Percentiles rank a stretch among this genome's conserved stretches.
These are phyloP conservation scores for Nicotiana attenuata DNA, from an alignment of 257 asterid species.

Conservation along the genomic window DNA sequence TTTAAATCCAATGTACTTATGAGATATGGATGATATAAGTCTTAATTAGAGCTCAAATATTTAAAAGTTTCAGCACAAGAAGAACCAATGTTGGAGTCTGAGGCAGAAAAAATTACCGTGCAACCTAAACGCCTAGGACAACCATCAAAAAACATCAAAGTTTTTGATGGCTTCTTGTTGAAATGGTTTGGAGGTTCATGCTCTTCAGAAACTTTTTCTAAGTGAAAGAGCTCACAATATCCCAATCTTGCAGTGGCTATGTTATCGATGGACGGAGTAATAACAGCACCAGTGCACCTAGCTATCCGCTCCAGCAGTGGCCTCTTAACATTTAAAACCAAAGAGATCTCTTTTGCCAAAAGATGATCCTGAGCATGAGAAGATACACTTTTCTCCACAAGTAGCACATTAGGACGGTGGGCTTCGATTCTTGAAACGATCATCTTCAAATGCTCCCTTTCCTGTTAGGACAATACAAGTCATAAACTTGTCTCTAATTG, in stretches of 20 bases:
- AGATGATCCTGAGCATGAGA: conserved; percentile 85
- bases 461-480: conserved; percentile 39
- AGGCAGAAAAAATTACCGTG: conserved; percentile 56
- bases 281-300: conserved; percentile 79
- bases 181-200: conserved; percentile 66
- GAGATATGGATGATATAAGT: not conserved
- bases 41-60: not conserved
- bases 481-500: conserved; percentile 13
- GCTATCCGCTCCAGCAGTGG: conserved; percentile 82
- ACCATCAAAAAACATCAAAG: conserved; percentile 94
- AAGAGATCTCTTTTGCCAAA: conserved; percentile 80
- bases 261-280: conserved; percentile 76
- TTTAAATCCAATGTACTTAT: not conserved
- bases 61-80: not conserved
- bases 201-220: conserved; percentile 73
- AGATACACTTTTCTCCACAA: conserved; percentile 91
- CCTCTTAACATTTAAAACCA: conserved; percentile 78
- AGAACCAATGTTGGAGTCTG: not conserved
- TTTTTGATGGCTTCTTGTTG: conserved; percentile 71
- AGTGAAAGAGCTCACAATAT: conserved; percentile 73
- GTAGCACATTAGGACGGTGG: conserved; percentile 83
- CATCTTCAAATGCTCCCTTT: conserved; percentile 73
- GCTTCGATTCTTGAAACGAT: conserved; percentile 81
- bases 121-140: conserved; percentile 94
- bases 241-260: conserved; percentile 67